Evolutionary conservation across 2,329 filamentous ascomycete species (phyloP).

Genomic region (Beauveria medogensis): DNA sequence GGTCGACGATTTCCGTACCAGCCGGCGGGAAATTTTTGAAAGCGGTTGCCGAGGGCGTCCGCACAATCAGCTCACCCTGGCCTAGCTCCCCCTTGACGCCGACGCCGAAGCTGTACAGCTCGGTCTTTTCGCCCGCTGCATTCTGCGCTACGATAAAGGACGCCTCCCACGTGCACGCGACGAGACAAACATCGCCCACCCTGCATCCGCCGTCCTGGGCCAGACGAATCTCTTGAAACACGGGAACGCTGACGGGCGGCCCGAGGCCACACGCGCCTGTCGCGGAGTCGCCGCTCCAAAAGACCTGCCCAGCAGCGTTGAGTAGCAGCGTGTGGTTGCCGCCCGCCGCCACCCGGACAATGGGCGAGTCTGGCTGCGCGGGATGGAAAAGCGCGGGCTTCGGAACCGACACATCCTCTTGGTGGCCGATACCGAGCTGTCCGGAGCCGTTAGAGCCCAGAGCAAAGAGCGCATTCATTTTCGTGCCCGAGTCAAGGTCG

Average conservation of each 20-base stretch:
- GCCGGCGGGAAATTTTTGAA: slow-evolving; percentile 58
- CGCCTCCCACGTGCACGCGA: slow-evolving; percentile 73
- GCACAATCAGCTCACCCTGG: slow-evolving; percentile 44
- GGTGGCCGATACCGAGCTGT: slow-evolving; percentile 64
- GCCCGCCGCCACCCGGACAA: slow-evolving; percentile 48
- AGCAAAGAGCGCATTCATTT: slow-evolving; percentile 52
- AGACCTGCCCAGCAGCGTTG: slow-evolving; percentile 49
- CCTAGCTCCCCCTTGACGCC: slow-evolving; percentile 68
- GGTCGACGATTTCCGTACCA: slow-evolving; percentile 48
- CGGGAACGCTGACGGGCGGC: slow-evolving; percentile 21
- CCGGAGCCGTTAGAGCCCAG: slow-evolving; percentile 72
- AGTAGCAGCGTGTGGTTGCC: slow-evolving; percentile 83
- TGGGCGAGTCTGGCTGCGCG: slow-evolving; percentile 25
- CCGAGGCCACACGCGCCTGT: slow-evolving; percentile 47
- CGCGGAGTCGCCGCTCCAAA: slow-evolving; percentile 54
- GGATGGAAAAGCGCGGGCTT: slow-evolving; percentile 51
- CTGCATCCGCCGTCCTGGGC: slow-evolving; percentile 20
- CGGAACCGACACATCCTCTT: slow-evolving; percentile 61
- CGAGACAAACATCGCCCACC: slow-evolving; percentile 27
- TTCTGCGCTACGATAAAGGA: slow-evolving; percentile 53
- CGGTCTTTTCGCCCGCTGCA: slow-evolving; percentile 31
- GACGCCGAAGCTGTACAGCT: slow-evolving; percentile 56
- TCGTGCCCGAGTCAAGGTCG: not conserved
- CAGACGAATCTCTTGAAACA: slow-evolving; percentile 34
- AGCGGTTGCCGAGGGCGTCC: slow-evolving; percentile 36